Percentiles rank a stretch among this genome's conserved stretches.
Conservation (phyloP, 2,329 filamentous ascomycete genomes). For the Coniochaeta sp. region DNA sequence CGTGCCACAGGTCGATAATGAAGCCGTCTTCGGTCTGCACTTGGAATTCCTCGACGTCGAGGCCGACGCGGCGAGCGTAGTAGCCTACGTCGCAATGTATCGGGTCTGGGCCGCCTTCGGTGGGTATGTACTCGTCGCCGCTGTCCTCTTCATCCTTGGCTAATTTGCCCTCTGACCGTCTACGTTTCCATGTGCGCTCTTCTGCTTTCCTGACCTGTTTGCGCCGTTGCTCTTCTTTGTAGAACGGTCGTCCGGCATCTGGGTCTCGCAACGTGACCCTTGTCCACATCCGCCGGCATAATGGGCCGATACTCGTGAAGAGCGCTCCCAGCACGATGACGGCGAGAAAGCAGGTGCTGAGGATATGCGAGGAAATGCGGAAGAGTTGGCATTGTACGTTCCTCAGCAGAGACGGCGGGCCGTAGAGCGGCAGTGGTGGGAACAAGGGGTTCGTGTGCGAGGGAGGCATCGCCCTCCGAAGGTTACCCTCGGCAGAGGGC, state of each 20-base stretch:
- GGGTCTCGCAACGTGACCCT: conserved; percentile 54
- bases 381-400: conserved; percentile 61
- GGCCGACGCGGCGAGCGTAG: conserved; percentile 79
- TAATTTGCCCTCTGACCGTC: conserved; percentile 26
- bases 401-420: conserved; percentile 60
- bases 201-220: conserved; percentile 48
- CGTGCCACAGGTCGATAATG: conserved; percentile 80
- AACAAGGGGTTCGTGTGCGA: conserved; percentile 75
- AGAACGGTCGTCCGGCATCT: conserved; percentile 57
- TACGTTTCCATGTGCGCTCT: conserved; percentile 55
- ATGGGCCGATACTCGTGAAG: conserved; percentile 55
- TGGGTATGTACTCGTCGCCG: conserved; percentile 58
- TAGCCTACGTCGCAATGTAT: conserved; percentile 74
- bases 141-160: conserved; percentile 36
- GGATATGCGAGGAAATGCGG: conserved; percentile 60
- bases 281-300: conserved; percentile 41
- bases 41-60: conserved; percentile 75
- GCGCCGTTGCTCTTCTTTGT: conserved; percentile 62
- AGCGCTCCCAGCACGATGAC: conserved; percentile 70
- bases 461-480: conserved; percentile 47
- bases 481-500: conserved; percentile 37
- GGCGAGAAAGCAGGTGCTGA: conserved; percentile 71
- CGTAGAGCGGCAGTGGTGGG: conserved; percentile 76
- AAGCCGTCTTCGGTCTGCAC: conserved; percentile 95
- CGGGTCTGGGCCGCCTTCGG: conserved; percentile 74